Evolutionary conservation across 495 filamentous ascomycete species (phyloP).

Genomic region (Penicillium ochrochloron): DNA sequence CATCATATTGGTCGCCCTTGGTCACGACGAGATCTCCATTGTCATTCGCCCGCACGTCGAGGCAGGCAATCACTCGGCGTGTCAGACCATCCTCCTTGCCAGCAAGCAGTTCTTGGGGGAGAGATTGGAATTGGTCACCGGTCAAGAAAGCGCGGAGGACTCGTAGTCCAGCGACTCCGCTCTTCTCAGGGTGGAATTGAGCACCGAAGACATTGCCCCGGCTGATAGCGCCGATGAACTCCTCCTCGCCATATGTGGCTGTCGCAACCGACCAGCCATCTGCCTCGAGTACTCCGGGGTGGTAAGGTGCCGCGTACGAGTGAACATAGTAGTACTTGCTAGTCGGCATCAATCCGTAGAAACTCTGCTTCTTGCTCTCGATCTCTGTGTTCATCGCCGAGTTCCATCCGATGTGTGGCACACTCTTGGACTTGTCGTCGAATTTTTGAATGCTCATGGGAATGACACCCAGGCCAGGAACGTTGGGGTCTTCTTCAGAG

Average conservation of each 20-base stretch:
- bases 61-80: conserved; percentile 87
- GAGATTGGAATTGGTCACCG: conserved; percentile 57
- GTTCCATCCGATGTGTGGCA: conserved; percentile 99
- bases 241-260: conserved; percentile 83
- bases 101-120: conserved; percentile 33
- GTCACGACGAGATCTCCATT: conserved; percentile 94
- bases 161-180: conserved; percentile 82
- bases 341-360: conserved; percentile 75
- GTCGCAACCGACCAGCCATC: conserved; percentile 89
- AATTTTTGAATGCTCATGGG: conserved; percentile 75
- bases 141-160: conserved; percentile 85
- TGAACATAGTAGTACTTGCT: conserved; percentile 99
- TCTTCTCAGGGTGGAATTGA: conserved; percentile 98
- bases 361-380: conserved; percentile 50
- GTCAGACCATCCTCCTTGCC: conserved; percentile 71
- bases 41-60: conserved; percentile 97
- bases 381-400: conserved; percentile 65
- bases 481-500: conserved; percentile 74
- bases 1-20: conserved; percentile 98
- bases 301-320: conserved; percentile 84
- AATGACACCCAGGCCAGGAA: conserved; percentile 75
- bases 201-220: conserved; percentile 85
- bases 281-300: conserved; percentile 68
- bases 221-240: conserved; percentile 89
- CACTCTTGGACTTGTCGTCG: conserved; percentile 75